Percentiles rank a stretch among this genome's conserved stretches.
These are phyloP conservation scores for Botrytis deweyae DNA, from an alignment of 2,329 filamentous ascomycete species.

Conservation along the genomic window DNA sequence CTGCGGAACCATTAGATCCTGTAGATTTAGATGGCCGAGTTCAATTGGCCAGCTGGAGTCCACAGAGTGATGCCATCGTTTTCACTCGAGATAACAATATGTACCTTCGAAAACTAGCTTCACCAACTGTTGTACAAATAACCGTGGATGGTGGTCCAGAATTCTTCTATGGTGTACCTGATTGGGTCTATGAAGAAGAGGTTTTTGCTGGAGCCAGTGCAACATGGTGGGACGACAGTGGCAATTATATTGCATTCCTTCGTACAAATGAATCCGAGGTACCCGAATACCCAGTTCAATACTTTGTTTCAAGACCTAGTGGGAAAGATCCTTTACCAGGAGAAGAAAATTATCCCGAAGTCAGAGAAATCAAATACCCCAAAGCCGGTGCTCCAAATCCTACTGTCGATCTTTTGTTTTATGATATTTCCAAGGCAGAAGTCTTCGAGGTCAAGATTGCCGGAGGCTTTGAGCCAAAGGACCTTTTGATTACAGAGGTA, in stretches of 20 bases:
- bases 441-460: constrained; percentile 77
- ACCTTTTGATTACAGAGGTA: constrained; percentile 89
- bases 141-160: constrained; percentile 84
- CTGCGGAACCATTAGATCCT: constrained; percentile 74
- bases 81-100: constrained; percentile 91
- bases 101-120: constrained; percentile 67
- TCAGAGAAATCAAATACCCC: constrained; percentile 92
- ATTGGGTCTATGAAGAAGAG: constrained; percentile 93
- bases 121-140: constrained; percentile 53
- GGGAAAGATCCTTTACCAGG: constrained; percentile 65
- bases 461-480: constrained; percentile 74
- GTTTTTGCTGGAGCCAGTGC: constrained; percentile 77
- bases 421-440: constrained; percentile 74
- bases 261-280: constrained; percentile 92
- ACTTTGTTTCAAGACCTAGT: constrained; percentile 85
- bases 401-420: constrained; percentile 83
- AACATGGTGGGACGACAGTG: constrained; percentile 94
- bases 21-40: constrained; percentile 62
- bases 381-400: constrained; percentile 95
- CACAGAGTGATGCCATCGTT: constrained; percentile 79
- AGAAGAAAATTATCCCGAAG: constrained; percentile 86
- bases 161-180: constrained; percentile 92
- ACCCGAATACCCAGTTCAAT: constrained; percentile 88
- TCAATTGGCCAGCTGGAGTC: constrained; percentile 88
- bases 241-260: constrained; percentile 85